A percentile compares a stretch with the other conserved stretches of the same genome.
These are phyloP conservation scores for Populus pruinosa DNA, from an alignment of 345 rosid species.

Conservation along the genomic window DNA sequence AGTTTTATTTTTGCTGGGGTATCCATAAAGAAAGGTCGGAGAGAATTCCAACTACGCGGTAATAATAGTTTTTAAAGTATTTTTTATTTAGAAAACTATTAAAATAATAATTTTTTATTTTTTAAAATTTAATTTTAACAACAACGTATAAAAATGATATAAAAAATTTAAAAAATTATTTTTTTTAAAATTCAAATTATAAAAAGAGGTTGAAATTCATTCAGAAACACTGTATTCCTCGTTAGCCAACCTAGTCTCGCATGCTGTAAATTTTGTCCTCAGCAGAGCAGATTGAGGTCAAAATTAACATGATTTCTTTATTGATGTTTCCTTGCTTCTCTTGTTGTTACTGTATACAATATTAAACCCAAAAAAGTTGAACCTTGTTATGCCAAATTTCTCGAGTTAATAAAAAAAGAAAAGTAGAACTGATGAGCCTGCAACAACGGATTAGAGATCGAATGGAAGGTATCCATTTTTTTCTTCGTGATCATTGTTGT, in stretches of 20 bases:
- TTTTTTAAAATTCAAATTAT: too few species aligned
- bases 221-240: not conserved
- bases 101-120: too few species aligned
- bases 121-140: too few species aligned
- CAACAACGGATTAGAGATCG: not conserved
- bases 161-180: too few species aligned
- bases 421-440: not conserved
- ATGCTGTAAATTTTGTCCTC: not conserved
- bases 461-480: not conserved
- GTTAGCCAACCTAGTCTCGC: not conserved
- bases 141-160: too few species aligned
- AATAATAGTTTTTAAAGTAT: too few species aligned
- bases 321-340: not conserved
- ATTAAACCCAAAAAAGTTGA: not conserved
- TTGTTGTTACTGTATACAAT: not conserved
- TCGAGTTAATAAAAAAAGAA: not conserved
- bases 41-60: not conserved
- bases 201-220: too few species aligned
- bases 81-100: too few species aligned
- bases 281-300: not conserved
- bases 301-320: not conserved
- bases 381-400: too few species aligned
- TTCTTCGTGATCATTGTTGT: not conserved
- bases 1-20: slow-evolving; percentile 1
- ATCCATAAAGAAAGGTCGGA: not conserved